Evolutionary conservation across 78 protist species (phyloP), one percentile per base, ranked within the genome.

Genomic region (Trichosphaerium sp.): DNA sequence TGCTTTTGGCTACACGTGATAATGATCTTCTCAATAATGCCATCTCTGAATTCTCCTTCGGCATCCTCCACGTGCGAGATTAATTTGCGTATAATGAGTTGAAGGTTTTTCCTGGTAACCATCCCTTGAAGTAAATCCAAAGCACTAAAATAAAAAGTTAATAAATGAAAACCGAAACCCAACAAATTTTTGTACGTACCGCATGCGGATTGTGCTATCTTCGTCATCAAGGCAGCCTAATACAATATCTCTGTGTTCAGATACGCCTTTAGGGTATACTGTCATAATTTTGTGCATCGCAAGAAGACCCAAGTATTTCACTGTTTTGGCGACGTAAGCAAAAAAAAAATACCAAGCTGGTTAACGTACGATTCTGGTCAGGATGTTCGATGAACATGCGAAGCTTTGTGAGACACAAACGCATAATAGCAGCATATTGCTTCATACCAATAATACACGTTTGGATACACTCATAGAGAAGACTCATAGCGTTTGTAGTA

Each of bases 281-380:
- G 49, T 40, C 90, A 89, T 83, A 48, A 93, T 58, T 34, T 74
- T 69, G 77, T 52, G 56, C 75, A 94, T n/a, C 1, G 87, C 94
- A 37, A 78, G 26, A 28, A 94, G 66, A 47, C 96, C 98, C 40
- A 94, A 85, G 85, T 91, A 94, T 82, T 91, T 91, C 57, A 94
- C 55, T 68, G 21, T 56, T 4, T 57, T 37, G 4, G 37, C 26
- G 7, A n/a, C n/a, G 38, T 3, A 23, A 62, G 8, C 7, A 67
- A 14, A 15, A 40, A 23, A 4, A 71, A 47, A 5, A 21, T n/a
- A n/a, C n/a, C n/a, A n/a, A n/a, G n/a, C n/a, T n/a, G n/a, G n/a
- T n/a, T n/a, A n/a, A 29, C 32, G 39, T 28, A 69, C 68, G 63
- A 73, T 94, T 94, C 62, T 83, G 93, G 72, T 94, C 98, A n/a